Conservation (phyloP, 495 filamentous ascomycete genomes). For the Staphylotrichum longicolle region DNA sequence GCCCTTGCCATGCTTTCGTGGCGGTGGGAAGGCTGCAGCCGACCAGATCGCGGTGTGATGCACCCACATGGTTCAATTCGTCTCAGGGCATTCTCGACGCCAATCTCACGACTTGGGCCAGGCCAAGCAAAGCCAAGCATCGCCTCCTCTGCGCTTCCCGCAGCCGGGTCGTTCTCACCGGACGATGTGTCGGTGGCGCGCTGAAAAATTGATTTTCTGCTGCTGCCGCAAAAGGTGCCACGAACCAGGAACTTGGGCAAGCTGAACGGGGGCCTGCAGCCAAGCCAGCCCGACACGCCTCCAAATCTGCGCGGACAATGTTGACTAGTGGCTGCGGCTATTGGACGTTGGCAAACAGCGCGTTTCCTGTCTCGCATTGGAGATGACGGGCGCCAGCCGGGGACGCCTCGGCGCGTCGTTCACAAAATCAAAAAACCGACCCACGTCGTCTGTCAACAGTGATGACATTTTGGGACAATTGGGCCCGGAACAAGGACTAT, state of each 20-base stretch:
- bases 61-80: neutral
- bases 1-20: neutral
- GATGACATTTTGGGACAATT: neutral
- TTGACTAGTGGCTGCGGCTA: neutral
- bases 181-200: slow-evolving; percentile 6
- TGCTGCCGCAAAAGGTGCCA: neutral
- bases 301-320: neutral
- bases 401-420: neutral
- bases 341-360: neutral
- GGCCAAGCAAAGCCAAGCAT: neutral
- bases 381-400: neutral
- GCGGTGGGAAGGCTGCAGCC: neutral
- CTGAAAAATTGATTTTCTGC: slow-evolving; percentile 2
- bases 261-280: slow-evolving; percentile 11
- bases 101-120: neutral
- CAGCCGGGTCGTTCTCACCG: neutral
- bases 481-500: neutral
- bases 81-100: too few relatives aligned
- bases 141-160: neutral
- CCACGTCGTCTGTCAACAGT: neutral
- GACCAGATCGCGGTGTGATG: slow-evolving; percentile 2
- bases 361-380: slow-evolving; percentile 1
- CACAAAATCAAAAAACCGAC: neutral
- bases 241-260: neutral
- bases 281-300: neutral